These are phyloP conservation scores for Diaporthe batatas DNA, from an alignment of 2,329 filamentous ascomycete species.

Conservation along the genomic window DNA sequence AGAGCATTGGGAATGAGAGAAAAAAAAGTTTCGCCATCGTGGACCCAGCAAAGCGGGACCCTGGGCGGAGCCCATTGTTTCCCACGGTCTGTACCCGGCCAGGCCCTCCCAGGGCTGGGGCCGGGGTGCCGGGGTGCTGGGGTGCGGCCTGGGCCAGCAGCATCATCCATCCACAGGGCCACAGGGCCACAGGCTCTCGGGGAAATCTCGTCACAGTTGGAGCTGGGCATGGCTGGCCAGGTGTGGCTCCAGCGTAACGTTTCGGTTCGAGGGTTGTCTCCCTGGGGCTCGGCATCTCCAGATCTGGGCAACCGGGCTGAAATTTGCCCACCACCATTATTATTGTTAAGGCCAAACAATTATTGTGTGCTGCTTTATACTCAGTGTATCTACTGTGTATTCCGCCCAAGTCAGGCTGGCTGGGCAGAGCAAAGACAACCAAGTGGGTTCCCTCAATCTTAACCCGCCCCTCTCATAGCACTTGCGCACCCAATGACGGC, in stretches of 20 bases:
- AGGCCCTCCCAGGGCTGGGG: conserved; percentile 28
- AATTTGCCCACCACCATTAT: conserved; percentile 20
- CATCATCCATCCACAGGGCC: too few species aligned
- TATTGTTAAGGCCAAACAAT: background rate
- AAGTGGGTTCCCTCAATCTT: conserved; percentile 7
- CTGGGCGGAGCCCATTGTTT: background rate
- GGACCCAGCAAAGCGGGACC: conserved; percentile 8
- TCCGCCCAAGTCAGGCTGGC: too few species aligned
- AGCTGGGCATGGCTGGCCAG: too few species aligned
- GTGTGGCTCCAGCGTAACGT: background rate
- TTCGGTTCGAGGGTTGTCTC: background rate
- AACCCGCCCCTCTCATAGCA: conserved; percentile 14
- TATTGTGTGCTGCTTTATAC: background rate
- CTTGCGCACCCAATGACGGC: conserved; percentile 1
- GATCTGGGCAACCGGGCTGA: background rate
- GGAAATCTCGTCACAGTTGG: too few species aligned
- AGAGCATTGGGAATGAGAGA: background rate
- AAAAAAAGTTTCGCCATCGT: conserved; percentile 4
- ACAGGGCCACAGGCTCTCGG: too few species aligned
- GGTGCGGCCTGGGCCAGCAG: conserved; percentile 6
- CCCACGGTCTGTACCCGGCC: conserved; percentile 12
- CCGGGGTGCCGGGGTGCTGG: background rate
- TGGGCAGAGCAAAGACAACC: too few species aligned
- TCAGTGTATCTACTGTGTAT: too few species aligned
- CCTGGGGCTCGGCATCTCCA: background rate